Conservation (phyloP, 306 rosid genomes). For the Pterocarpus santalinus region DNA sequence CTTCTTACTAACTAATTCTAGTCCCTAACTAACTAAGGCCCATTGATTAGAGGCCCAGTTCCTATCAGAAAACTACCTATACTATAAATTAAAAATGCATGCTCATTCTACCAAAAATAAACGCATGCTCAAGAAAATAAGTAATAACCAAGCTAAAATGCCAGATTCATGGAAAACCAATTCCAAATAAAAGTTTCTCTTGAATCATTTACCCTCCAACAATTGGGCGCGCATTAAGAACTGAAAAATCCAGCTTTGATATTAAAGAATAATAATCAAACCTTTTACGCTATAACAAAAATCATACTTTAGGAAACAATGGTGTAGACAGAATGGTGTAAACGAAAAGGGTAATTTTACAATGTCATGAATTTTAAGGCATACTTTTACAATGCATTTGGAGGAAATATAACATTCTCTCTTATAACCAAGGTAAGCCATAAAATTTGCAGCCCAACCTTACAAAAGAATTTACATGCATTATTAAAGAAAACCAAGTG, state of each 20-base stretch:
- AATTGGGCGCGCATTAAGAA: conserved; percentile 5
- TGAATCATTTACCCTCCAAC: not conserved
- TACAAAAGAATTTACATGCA: not conserved
- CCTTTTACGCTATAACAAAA: conserved; percentile 7
- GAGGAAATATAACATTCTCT: not conserved
- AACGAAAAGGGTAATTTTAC: not conserved
- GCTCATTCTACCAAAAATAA: conserved; percentile 30
- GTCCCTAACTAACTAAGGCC: too few species aligned
- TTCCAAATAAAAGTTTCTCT: not conserved
- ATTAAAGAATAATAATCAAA: not conserved
- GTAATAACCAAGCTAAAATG: not conserved
- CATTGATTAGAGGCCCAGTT: too few species aligned
- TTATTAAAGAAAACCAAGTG: not conserved
- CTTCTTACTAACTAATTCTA: too few species aligned
- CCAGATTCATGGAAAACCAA: not conserved
- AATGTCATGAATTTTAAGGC: not conserved
- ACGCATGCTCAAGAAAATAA: not conserved
- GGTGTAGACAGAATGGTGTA: not conserved
- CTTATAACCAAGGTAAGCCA: not conserved
- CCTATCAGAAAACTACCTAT: not conserved
- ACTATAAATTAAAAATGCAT: not conserved
- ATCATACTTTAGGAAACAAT: not conserved
- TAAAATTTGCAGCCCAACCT: conserved; percentile 16
- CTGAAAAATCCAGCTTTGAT: not conserved
- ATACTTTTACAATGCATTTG: not conserved